Base-by-base conservation (phyloP, 805 yeast species). In the Candida morakotiae region DNA sequence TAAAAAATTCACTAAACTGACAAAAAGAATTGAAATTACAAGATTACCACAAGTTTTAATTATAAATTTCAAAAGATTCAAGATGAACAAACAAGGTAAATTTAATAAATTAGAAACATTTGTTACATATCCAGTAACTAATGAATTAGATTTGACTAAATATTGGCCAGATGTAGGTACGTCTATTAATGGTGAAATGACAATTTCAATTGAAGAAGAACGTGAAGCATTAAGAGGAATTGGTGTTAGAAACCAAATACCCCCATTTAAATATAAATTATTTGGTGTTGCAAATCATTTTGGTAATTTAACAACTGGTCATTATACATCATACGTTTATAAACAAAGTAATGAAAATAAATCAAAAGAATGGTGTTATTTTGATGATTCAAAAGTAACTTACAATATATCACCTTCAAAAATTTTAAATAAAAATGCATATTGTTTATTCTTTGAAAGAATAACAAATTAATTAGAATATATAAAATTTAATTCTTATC, bases 301-400 rank as follows among this genome's bases (percentile, higher is more conserved):
- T 43, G 97, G 97, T 9, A 79, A 83, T 27, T 67, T 89, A 26
- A 75, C 80, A 28, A 84, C 89, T 7, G 97, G 97, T 0, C 97
- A 89, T 58, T 89, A 89, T 58, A 89, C 96, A 0, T 66, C 95
- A 1, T 85, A 69, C 52, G 91, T 86, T 4, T 64, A 78, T 52
- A 86, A 86, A 50, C 49, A 46, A n/a, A 56, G 57, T 29, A 64
- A 59, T 33, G 64, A 60, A 31, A 79, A 79, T 18, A 55, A 56
- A 15, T 59, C 52, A 27, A 64, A 65, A 38, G 83, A 80, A 1
- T 88, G 96, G 96, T 79, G 85, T 49, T 76, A 79, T 43, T 88
- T 81, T 57, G 96, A 88, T 57, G 96, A 88, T 56, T 73, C 85
- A 0, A 74, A 71, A 38, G 81, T 83, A n/a, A 65, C 75, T 19